Base-by-base conservation (phyloP, 257 asterid species). In the Rauvolfia tetraphylla region DNA sequence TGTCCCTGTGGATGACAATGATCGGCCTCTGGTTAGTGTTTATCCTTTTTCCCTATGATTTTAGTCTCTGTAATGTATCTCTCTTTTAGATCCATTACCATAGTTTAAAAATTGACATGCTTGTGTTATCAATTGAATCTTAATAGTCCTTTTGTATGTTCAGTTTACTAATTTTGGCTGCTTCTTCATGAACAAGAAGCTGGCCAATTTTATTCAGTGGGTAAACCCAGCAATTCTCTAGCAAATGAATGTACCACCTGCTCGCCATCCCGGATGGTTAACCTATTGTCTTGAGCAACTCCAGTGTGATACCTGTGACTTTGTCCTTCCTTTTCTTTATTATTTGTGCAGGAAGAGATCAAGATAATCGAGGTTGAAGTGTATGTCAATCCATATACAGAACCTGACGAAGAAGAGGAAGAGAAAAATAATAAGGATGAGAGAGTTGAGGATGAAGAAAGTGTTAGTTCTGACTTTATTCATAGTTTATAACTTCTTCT, bases 1-100 rank as follows among this genome's bases (percentile, higher is more conserved):
- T 80, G 95, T 91, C 80, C 92, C 91, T 51, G 91, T 88, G 63
- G 98, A 93, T 83, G 96, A 93, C 23, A 84, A 90, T 54, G 98
- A 93, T 84, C 88, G 90, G 27, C 97, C 97, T 68, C 73, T 86
- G 93, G 99, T 95, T 77, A 75, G 95, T 85, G 72, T 34, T 57
- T 71, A 44, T 51, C 41, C 62, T 66, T 51, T 79, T 78, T 20
- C 31, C 42, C 61, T 20, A 36, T 66, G 71, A 36, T 66, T 34
- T 66, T 0, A 14, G 5, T 9, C 8, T 66, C 15, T 66, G 36
- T 36, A 66, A 66, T 66, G 29, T 38, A 3, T 22, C 9, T 61
- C 14, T 61, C 33, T 67, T 41, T 66, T 36, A 20, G 48, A 66
- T 66, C 15, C 36, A n/a, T 36, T 38, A 1, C n/a, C 22, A 1